Base-by-base conservation (phyloP, 75 land plant species). In the Pinus taeda region DNA sequence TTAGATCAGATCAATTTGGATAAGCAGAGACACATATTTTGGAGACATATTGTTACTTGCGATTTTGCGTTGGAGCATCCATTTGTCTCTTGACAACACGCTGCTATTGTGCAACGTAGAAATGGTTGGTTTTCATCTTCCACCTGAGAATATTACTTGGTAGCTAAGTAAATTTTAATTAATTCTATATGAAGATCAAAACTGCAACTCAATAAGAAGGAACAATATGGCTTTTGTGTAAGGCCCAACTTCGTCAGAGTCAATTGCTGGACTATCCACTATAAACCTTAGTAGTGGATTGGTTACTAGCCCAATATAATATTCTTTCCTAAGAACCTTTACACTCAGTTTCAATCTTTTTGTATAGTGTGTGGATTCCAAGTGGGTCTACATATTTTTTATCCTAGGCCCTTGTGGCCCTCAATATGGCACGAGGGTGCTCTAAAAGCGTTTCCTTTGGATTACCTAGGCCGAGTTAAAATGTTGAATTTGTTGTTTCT, bases 11-110 rank as follows among this genome's bases (percentile, higher is more conserved):
- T 96, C 36, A 83, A 77, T 77, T 76, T 96, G 21, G 94, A 91
- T 49, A 96, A 86, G 71, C 75, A 89, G 57, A 89, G 94, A 65
- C 87, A 88, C 60, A 89, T 96, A n/a, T n/a, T 96, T 85, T 94
- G 98, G 22, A 87, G 98, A 65, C 96, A 93, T 80, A 71, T 83
- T 21, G 84, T 71, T 30, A 86, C 83, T 74, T 96, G 98, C 78
- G 96, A 93, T 80, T 93, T 88, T 87, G 98, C 93, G 76, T 79
- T 96, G 73, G 96, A 93, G 80, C 98, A 96, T 82, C 98, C 90
- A 69, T 96, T 97, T 11, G 91, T 96, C 20, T 96, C 97, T 17
- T 87, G 98, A 4, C 98, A 96, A 81, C 98, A 96, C 87, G 98
- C 98, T 57, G 98, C 87, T 72, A 90, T 96, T 36, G 89, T 96